Percentiles rank a stretch among this genome's conserved stretches.
phyloP scores from a whole-genome alignment of 192 early-diverging fungal genomes.

The Dissophora globulifera region DNA sequence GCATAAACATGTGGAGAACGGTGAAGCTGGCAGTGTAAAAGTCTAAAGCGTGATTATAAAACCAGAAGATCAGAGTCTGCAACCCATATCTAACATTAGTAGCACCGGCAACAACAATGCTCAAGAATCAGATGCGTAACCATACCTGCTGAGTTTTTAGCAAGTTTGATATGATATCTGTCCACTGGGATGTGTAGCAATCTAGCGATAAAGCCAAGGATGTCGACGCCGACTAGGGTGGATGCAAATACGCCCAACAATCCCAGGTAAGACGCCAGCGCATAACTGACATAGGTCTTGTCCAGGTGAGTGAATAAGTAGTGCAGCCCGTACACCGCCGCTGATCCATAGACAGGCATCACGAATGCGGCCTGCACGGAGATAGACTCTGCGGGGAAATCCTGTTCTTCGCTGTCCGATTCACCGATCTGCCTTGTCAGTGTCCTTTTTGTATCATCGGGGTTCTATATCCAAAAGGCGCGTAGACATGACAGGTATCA shows the following conservation, averaged over 20 bases:
- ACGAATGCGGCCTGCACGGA: conserved; percentile 83
- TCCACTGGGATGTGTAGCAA: conserved; percentile 63
- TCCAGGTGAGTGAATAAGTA: conserved; percentile 82
- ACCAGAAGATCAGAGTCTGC: too few species aligned
- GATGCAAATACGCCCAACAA: conserved; percentile 78
- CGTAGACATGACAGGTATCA: too few species aligned
- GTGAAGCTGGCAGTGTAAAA: conserved; percentile 67
- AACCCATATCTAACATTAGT: not conserved
- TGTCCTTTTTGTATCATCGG: conserved; percentile 50
- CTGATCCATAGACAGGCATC: conserved; percentile 90
- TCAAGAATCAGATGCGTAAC: too few species aligned
- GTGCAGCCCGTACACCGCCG: conserved; percentile 82
- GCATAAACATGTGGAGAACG: conserved; percentile 70
- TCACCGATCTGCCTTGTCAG: conserved; percentile 50
- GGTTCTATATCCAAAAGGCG: conserved; percentile 19
- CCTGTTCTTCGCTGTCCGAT: conserved; percentile 71
- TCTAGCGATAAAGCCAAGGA: conserved; percentile 54
- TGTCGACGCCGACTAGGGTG: conserved; percentile 63
- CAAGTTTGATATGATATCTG: conserved; percentile 75
- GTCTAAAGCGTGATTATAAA: too few species aligned
- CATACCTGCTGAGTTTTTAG: conserved; percentile 69
- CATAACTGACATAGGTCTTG: conserved; percentile 79
- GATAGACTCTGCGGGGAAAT: conserved; percentile 74
- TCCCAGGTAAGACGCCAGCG: conserved; percentile 86
- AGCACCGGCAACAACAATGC: too few species aligned